A percentile compares a stretch with the other conserved stretches of the same genome.
phyloP scores from a whole-genome alignment of 163 green algal species.

The Coccomyxa subellipsoidea region DNA sequence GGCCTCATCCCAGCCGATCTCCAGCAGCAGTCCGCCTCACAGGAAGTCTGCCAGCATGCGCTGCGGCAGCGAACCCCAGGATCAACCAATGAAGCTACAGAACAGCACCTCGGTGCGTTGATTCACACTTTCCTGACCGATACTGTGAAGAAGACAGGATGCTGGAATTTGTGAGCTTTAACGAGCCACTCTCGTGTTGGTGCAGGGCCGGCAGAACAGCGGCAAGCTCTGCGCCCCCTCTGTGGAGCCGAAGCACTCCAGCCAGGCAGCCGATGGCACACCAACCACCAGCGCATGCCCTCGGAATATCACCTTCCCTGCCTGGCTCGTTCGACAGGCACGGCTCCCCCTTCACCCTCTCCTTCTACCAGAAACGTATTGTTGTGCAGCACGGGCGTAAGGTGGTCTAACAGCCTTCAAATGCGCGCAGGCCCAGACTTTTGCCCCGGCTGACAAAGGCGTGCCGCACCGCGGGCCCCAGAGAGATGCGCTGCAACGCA shows the following conservation, averaged over 20 bases:
- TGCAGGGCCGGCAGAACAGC: background rate
- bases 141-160: too few relatives aligned
- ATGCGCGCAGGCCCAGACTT: background rate
- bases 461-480: background rate
- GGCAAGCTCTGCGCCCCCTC: too few relatives aligned
- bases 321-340: background rate
- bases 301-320: background rate
- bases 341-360: background rate
- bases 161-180: background rate
- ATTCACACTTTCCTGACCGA: too few relatives aligned
- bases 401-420: background rate
- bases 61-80: background rate
- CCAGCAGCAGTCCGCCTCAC: background rate
- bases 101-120: background rate
- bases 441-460: background rate
- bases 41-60: background rate
- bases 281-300: background rate
- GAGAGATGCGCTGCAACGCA: constrained; percentile 36
- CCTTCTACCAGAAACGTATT: background rate
- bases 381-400: background rate
- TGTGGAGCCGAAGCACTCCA: background rate
- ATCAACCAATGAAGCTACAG: background rate
- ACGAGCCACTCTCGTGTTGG: background rate
- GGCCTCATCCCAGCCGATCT: background rate
- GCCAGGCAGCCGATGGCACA: background rate